Conservation (phyloP, 2,329 filamentous ascomycete genomes). For the Metarhizium album region DNA sequence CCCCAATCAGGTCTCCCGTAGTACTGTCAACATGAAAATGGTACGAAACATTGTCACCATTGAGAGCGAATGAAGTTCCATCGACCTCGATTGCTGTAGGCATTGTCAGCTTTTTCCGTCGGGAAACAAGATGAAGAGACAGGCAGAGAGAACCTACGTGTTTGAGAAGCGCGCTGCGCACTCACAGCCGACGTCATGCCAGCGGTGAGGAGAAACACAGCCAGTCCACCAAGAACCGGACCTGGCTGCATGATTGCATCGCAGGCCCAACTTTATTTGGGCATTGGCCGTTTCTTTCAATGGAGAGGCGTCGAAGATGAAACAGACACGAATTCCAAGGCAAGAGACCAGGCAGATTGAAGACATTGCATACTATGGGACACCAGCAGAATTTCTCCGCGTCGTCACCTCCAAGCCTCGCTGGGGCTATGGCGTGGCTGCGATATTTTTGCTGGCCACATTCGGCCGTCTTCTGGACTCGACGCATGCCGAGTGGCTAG, state of each 20-base stretch:
- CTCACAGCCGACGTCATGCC: neutral
- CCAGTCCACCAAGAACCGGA: neutral
- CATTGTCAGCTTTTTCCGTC: neutral
- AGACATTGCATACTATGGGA: neutral
- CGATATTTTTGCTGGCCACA: neutral
- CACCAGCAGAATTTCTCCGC: neutral
- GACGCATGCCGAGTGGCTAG: neutral
- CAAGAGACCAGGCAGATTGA: neutral
- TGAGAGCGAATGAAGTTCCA: conserved; percentile 45
- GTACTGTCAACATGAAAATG: conserved; percentile 49
- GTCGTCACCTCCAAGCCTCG: neutral
- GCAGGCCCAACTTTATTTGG: neutral
- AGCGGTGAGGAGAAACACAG: neutral
- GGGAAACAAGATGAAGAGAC: no score
- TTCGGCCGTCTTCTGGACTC: neutral
- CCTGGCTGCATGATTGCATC: neutral
- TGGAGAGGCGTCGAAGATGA: neutral
- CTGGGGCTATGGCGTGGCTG: neutral
- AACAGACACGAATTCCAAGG: neutral
- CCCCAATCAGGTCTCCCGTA: conserved; percentile 45
- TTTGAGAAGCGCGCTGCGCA: neutral
- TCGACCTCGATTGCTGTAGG: conserved; percentile 39
- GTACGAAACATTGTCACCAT: conserved; percentile 47
- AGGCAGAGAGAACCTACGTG: neutral
- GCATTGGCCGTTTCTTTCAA: neutral